A percentile compares a stretch with the other conserved stretches of the same genome.
These are phyloP conservation scores for Naegleria lovaniensis DNA, from an alignment of 208 protist species.

Conservation along the genomic window DNA sequence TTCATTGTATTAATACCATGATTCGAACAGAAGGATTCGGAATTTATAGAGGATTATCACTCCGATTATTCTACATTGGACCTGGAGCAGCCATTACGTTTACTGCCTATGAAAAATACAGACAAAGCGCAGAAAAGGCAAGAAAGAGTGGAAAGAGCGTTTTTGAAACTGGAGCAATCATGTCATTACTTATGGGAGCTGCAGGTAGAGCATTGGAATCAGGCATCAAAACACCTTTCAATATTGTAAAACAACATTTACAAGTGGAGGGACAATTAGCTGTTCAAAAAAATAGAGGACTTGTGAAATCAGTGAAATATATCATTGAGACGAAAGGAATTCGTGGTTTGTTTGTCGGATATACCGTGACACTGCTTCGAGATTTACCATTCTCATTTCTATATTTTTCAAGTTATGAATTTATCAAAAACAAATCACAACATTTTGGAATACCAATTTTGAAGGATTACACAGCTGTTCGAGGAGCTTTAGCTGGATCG, in stretches of 20 bases:
- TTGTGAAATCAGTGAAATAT: neutral
- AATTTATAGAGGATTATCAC: slow-evolving; percentile 19
- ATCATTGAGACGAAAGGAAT: neutral
- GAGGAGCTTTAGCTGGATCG: neutral
- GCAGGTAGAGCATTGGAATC: neutral
- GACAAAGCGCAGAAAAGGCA: neutral
- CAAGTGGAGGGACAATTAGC: slow-evolving; percentile 21
- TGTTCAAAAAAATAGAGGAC: neutral
- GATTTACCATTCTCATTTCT: slow-evolving; percentile 22
- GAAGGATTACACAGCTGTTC: neutral
- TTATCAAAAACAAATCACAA: neutral
- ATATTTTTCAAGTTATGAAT: slow-evolving; percentile 30
- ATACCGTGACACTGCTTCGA: slow-evolving; percentile 6
- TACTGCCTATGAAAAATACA: slow-evolving; percentile 21
- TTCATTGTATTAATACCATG: neutral
- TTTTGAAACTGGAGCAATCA: neutral
- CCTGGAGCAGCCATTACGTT: slow-evolving; percentile 20
- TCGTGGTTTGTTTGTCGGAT: neutral
- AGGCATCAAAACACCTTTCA: slow-evolving; percentile 16
- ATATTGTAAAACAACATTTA: slow-evolving; percentile 30
- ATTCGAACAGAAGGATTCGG: slow-evolving; percentile 17
- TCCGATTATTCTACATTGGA: slow-evolving; percentile 25
- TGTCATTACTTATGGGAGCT: neutral
- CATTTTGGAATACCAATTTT: neutral
- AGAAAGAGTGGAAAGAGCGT: neutral